A percentile compares a stretch with the other conserved stretches of the same genome.
phyloP scores from a whole-genome alignment of 2,329 filamentous ascomycete species.

The Dactylonectria estremocensis region DNA sequence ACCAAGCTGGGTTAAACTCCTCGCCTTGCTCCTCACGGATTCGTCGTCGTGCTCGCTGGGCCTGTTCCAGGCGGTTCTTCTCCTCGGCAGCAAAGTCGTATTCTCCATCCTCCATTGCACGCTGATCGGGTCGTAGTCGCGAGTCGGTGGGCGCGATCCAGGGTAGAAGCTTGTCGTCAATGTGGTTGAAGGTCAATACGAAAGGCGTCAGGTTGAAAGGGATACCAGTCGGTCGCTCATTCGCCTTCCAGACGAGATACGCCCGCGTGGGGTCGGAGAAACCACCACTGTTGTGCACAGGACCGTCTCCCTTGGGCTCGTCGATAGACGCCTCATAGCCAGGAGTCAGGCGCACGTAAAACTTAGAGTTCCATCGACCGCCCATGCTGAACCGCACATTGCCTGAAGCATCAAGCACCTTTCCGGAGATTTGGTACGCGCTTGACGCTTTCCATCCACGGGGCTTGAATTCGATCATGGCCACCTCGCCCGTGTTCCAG shows the following conservation, averaged over 20 bases:
- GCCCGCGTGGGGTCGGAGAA: conserved; percentile 80
- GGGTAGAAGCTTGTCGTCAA: conserved; percentile 84
- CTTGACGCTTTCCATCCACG: conserved; percentile 96
- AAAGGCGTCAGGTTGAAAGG: conserved; percentile 99
- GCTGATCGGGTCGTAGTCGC: conserved; percentile 91
- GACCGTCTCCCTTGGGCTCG: conserved; percentile 62
- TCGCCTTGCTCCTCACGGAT: conserved; percentile 83
- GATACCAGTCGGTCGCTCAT: conserved; percentile 84
- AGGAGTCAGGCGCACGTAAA: conserved; percentile 93
- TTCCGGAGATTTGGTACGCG: conserved; percentile 90
- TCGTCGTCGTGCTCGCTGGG: conserved; percentile 83
- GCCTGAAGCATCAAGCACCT: conserved; percentile 85
- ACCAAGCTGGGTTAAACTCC: conserved; percentile 90
- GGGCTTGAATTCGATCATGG: conserved; percentile 91
- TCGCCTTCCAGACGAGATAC: conserved; percentile 93
- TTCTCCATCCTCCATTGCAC: conserved; percentile 98
- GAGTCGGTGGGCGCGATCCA: conserved; percentile 94
- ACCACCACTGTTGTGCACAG: conserved; percentile 66
- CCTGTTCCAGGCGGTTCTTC: conserved; percentile 95
- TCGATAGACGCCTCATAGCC: conserved; percentile 86
- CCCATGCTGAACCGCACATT: conserved; percentile 90
- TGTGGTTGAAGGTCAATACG: conserved; percentile 92
- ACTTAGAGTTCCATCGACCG: conserved; percentile 96
- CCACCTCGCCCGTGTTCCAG: conserved; percentile 94
- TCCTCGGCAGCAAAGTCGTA: conserved; percentile 94